Conservation (phyloP, 352 stramenopile genomes). For the Globisporangium camurandrum region DNA sequence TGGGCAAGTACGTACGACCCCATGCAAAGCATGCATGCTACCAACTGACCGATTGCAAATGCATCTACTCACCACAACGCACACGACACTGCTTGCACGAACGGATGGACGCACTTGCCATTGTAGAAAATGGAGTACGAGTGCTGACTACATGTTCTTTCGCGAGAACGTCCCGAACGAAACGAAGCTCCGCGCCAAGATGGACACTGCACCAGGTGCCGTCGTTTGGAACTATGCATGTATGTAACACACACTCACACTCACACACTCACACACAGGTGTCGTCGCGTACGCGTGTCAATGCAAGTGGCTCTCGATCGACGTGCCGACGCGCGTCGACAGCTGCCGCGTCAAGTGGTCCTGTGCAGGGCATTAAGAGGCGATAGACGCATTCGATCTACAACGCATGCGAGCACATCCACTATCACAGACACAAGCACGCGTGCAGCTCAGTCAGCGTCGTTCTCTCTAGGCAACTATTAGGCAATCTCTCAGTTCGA, state of each 20-base stretch:
- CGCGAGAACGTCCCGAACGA: constrained; percentile 74
- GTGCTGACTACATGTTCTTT: constrained; percentile 83
- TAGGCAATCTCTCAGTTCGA: no score
- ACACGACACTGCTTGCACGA: no score
- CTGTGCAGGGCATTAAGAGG: constrained; percentile 46
- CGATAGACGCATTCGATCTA: no score
- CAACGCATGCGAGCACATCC: background rate
- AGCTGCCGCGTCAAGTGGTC: constrained; percentile 62
- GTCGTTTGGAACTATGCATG: background rate
- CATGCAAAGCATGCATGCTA: no score
- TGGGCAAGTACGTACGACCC: constrained; percentile 38
- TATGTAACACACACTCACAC: background rate
- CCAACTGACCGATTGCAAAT: no score
- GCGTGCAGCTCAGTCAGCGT: background rate
- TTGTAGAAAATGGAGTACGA: constrained; percentile 60
- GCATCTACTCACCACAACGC: no score
- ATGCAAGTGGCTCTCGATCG: constrained; percentile 73
- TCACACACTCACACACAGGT: constrained; percentile 17
- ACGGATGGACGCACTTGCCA: no score
- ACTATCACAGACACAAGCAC: background rate
- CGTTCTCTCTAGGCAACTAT: no score
- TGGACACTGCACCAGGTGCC: constrained; percentile 44
- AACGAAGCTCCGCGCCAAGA: constrained; percentile 51
- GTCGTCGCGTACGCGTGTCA: constrained; percentile 70
- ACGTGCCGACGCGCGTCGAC: constrained; percentile 36